Evolutionary conservation across 495 filamentous ascomycete genomes (phyloP), one percentile per base, ranked within the genome.

Genomic region (Podospora pseudoanserina): DNA sequence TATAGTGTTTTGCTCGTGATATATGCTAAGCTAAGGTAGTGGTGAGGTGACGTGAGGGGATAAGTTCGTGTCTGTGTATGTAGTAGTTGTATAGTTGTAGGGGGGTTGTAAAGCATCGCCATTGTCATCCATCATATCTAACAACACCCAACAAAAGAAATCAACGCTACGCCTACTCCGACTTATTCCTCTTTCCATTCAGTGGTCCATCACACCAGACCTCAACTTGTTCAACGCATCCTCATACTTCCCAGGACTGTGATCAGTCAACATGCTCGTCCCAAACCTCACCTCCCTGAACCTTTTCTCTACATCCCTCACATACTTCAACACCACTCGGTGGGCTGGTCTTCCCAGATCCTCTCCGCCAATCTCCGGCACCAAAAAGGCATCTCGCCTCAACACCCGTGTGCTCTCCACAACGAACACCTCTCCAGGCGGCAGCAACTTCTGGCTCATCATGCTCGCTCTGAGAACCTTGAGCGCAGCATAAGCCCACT

Each of bases 241-340:
- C 79, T 93, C 91, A 77, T 93, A 93, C 67, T 87, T 79, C 34
- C 84, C 89, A n/a, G 91, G 90, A 70, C 86, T 91, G 76, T 93
- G 91, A 77, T 93, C 90, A 64, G 85, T 82, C 78, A 93, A 80
- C 89, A 92, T 91, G 39, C 88, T 86, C 44, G 85, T 86, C 13
- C 86, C 89, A 77, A 93, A 92, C 60, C 83, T 80, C 65, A 93
- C 79, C 75, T 93, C 90, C 55, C 87, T 82, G 78, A 93, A 92
- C 69, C 83, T 80, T 34, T 80, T 79, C 71, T 91, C 89, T 66
- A 90, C 88, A 73, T 91, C 86, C 67, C 85, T 72, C 28, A 91
- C 81, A 70, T 90, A 89, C 69, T 84, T 85, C 63, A 91, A 72
- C 67, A 91, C 89, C 59, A 90, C 86, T 60, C 88, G 77, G 20